Evolutionary conservation across 805 yeast genomes (phyloP), one percentile per base, ranked within the genome.

Genomic region (Suhomyces emberorum): DNA sequence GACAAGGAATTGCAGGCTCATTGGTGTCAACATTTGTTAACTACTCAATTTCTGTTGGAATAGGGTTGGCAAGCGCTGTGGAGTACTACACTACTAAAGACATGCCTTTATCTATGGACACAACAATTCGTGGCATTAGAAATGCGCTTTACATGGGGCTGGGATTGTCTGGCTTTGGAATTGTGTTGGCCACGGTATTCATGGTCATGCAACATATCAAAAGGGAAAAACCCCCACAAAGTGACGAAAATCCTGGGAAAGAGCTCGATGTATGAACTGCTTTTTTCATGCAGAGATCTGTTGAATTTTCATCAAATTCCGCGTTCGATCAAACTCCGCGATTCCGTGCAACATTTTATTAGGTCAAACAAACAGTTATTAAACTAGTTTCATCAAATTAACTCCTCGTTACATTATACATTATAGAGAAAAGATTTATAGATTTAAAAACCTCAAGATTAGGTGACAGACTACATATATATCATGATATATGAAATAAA

Each of bases 21-120:
- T 36, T 48, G 24, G 52, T 48, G 12, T 35, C 45, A 3, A 48
- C 52, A 4, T 42, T 48, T 29, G 48, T 48, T 23, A 48, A 48
- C 41, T 48, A 46, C 30, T 44, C 51, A 23, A 44, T 63, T 21
- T 53, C 65, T 15, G 51, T 61, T 18, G 67, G 67, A 3, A 50
- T 63, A 30, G 67, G 67, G 1, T 37, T 61, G 19, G 63, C 66
- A 3, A 65, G 65, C 1, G 51, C 63, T 1, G 69, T 58, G 1
- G 65, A 61, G 41, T 38, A 37, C 15, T 63, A 63, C 39, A 43
- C 47, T 7, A 57, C 57, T 3, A 39, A 36, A 25, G 42, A 43
- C 27, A 46, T 26, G 40, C 46, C 42, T 1, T 47, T 41, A 0
- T 24, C 40, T 15, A 10, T 38, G n/a, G 54, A 39, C 2, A 55